phyloP scores from a whole-genome alignment of 2,329 filamentous ascomycete genomes.

The Rosellinia necatrix region DNA sequence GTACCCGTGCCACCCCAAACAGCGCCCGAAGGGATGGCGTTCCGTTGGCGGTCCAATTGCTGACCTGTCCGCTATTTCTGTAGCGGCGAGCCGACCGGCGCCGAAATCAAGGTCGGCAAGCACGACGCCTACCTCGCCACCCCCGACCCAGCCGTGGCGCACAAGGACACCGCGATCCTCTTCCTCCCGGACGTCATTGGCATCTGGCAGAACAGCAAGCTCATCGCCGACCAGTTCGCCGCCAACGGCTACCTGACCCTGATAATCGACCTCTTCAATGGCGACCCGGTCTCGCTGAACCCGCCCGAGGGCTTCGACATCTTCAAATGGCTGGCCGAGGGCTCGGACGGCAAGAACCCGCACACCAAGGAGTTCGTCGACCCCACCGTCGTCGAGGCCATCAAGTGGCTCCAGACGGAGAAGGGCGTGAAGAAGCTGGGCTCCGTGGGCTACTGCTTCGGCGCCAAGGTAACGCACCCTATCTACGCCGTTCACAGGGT shows the following conservation, averaged over 20 bases:
- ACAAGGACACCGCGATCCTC: slow-evolving; percentile 51
- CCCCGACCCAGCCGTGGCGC: slow-evolving; percentile 44
- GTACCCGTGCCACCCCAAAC: too few species aligned
- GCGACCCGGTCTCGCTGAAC: slow-evolving; percentile 63
- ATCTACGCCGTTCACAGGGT: too few species aligned
- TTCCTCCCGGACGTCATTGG: slow-evolving; percentile 55
- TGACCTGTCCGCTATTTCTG: neutral
- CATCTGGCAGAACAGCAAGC: slow-evolving; percentile 62
- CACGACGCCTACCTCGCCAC: slow-evolving; percentile 57
- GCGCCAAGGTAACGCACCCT: slow-evolving; percentile 72
- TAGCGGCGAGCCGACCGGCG: slow-evolving; percentile 55
- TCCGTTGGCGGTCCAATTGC: too few species aligned
- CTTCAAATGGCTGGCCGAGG: slow-evolving; percentile 49
- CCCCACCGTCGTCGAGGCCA: slow-evolving; percentile 53
- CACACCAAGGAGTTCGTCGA: slow-evolving; percentile 52
- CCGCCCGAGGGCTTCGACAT: slow-evolving; percentile 49
- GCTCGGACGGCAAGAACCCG: slow-evolving; percentile 54
- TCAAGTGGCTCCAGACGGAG: slow-evolving; percentile 63
- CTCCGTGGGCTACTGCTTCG: slow-evolving; percentile 75
- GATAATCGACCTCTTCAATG: slow-evolving; percentile 73
- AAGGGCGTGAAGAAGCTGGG: slow-evolving; percentile 64
- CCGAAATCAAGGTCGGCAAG: slow-evolving; percentile 51
- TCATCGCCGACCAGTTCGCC: slow-evolving; percentile 76
- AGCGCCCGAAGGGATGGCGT: too few species aligned
- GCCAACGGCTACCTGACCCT: slow-evolving; percentile 72